Conservation (phyloP, 1,284 basidiomycete genomes). For the Ustilago sp. region DNA sequence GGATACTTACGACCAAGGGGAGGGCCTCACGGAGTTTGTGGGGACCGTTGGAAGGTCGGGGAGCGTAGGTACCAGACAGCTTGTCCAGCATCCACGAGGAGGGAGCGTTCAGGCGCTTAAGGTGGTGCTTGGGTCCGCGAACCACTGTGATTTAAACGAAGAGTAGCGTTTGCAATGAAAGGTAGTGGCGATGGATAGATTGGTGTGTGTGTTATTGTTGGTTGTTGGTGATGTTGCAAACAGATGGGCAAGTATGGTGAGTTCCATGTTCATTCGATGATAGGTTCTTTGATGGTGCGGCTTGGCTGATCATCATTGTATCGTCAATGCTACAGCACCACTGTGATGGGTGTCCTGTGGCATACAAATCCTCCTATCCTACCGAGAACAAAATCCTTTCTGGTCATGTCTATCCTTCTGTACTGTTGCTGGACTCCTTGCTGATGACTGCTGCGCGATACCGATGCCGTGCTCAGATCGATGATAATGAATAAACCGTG, state of each 20-base stretch:
- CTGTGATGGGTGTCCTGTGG: background rate
- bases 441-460: constrained; percentile 3
- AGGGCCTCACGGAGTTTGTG: constrained; percentile 99
- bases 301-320: constrained; percentile 12
- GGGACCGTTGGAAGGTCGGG: constrained; percentile 95
- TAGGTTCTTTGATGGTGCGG: background rate
- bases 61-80: constrained; percentile 96
- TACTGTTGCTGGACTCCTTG: background rate
- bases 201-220: constrained; percentile 7
- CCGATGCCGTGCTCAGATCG: constrained; percentile 25
- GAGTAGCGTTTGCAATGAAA: constrained; percentile 1
- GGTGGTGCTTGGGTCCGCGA: constrained; percentile 98
- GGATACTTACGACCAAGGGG: constrained; percentile 70
- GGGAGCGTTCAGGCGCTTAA: constrained; percentile 97
- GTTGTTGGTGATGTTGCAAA: constrained; percentile 5
- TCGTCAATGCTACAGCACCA: constrained; percentile 17
- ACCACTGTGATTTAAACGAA: constrained; percentile 54
- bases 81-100: constrained; percentile 99
- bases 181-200: constrained; percentile 4
- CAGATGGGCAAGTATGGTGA: constrained; percentile 23
- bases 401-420: background rate
- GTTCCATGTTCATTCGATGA: constrained; percentile 14
- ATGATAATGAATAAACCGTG: constrained; percentile 15
- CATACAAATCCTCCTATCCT: background rate
- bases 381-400: background rate